Evolutionary conservation across 2,329 filamentous ascomycete species (phyloP).

Genomic region (Curvularia sp.): DNA sequence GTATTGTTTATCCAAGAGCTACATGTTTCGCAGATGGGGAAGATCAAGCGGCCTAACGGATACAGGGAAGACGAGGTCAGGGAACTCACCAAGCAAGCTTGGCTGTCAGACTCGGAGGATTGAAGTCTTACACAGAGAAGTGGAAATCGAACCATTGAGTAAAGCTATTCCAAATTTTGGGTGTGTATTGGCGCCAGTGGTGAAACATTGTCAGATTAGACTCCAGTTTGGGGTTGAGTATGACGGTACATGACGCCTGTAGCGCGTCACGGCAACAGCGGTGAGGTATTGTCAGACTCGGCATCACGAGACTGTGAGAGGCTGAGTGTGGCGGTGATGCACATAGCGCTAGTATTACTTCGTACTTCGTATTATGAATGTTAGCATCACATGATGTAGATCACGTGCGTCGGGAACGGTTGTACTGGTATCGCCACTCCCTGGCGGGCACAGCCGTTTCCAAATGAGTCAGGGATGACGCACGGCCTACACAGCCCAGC

Average conservation of each 20-base stretch:
- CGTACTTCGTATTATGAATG: neutral
- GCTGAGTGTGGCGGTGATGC: neutral
- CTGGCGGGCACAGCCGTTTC: constrained; percentile 14
- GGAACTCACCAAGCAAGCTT: neutral
- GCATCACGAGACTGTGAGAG: neutral
- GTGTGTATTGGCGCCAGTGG: neutral
- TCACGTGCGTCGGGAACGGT: neutral
- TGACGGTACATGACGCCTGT: neutral
- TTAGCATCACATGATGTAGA: neutral
- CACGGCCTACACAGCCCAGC: neutral
- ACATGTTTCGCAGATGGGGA: neutral
- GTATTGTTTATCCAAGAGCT: constrained; percentile 14
- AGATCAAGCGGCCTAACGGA: neutral
- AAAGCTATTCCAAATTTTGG: neutral
- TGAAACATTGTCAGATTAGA: neutral
- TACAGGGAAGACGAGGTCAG: neutral
- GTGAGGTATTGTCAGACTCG: neutral
- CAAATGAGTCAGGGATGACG: constrained; percentile 23
- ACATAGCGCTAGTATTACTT: neutral
- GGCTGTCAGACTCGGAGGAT: neutral
- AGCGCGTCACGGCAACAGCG: neutral
- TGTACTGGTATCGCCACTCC: constrained; percentile 2
- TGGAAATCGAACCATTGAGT: neutral
- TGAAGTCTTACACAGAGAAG: neutral
- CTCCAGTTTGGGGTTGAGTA: neutral